These are phyloP conservation scores for Panaeolus papilionaceus DNA, from an alignment of 768 basidiomycete species.

Conservation along the genomic window DNA sequence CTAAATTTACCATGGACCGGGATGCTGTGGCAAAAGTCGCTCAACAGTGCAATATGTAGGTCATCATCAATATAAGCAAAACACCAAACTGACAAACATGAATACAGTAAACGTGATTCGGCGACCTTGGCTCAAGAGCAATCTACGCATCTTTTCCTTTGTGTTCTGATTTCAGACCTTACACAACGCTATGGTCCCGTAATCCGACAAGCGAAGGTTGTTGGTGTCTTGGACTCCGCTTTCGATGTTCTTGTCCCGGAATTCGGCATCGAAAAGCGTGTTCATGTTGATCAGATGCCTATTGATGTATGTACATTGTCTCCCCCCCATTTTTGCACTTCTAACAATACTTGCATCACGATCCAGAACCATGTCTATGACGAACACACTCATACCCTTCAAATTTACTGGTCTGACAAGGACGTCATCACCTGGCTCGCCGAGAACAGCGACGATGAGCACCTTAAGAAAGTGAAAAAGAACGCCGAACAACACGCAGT, in stretches of 20 bases:
- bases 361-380: slow-evolving; percentile 92
- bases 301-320: slow-evolving; percentile 72
- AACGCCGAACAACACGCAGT: slow-evolving; percentile 89
- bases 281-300: slow-evolving; percentile 99
- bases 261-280: slow-evolving; percentile 98
- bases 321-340: slow-evolving; percentile 2
- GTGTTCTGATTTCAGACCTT: slow-evolving; percentile 91
- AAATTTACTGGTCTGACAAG: slow-evolving; percentile 95
- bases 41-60: slow-evolving; percentile 97
- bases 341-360: slow-evolving; percentile 23
- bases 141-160: slow-evolving; percentile 94
- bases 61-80: slow-evolving; percentile 20
- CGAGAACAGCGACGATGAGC: slow-evolving; percentile 95
- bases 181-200: slow-evolving; percentile 96
- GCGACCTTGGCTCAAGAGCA: slow-evolving; percentile 94
- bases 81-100: slow-evolving; percentile 16
- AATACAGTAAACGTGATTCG: slow-evolving; percentile 83
- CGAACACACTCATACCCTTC: slow-evolving; percentile 89
- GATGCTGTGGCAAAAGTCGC: slow-evolving; percentile 98
- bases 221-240: slow-evolving; percentile 95
- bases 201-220: slow-evolving; percentile 92
- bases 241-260: slow-evolving; percentile 97
- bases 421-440: slow-evolving; percentile 97
- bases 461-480: slow-evolving; percentile 92
- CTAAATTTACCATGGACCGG: slow-evolving; percentile 96